phyloP scores from a whole-genome alignment of 331 rosid genomes.

The Malus hybrid region DNA sequence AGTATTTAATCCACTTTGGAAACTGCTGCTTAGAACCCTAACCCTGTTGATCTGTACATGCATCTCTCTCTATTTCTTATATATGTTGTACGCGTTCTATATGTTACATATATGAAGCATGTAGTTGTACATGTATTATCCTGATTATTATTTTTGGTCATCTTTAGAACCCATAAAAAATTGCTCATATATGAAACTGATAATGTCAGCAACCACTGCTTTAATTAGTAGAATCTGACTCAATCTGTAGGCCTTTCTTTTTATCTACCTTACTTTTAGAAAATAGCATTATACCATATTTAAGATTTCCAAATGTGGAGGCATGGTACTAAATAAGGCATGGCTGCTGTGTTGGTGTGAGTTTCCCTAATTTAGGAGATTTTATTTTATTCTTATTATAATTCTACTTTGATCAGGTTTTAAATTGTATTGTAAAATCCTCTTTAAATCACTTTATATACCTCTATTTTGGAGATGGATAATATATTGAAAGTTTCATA shows the following conservation, averaged over 20 bases:
- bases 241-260: conserved; percentile 18
- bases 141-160: conserved; percentile 1
- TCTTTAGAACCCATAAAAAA: conserved; percentile 12
- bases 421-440: background rate
- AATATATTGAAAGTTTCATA: too few species aligned
- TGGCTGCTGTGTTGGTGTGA: background rate
- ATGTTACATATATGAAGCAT: background rate
- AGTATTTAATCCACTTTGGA: too few species aligned
- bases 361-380: background rate
- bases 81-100: background rate
- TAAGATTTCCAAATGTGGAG: background rate
- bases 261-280: conserved; percentile 1
- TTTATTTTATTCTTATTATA: too few species aligned
- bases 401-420: background rate
- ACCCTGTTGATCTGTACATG: background rate
- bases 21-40: background rate
- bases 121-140: background rate
- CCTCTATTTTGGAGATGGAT: background rate
- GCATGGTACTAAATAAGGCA: background rate
- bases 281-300: background rate
- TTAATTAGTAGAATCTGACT: conserved; percentile 49
- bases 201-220: conserved; percentile 45
- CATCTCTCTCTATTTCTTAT: background rate
- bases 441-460: background rate
- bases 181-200: conserved; percentile 15